Base-by-base conservation (phyloP, 306 rosid genomes). In the Senna siamea region DNA sequence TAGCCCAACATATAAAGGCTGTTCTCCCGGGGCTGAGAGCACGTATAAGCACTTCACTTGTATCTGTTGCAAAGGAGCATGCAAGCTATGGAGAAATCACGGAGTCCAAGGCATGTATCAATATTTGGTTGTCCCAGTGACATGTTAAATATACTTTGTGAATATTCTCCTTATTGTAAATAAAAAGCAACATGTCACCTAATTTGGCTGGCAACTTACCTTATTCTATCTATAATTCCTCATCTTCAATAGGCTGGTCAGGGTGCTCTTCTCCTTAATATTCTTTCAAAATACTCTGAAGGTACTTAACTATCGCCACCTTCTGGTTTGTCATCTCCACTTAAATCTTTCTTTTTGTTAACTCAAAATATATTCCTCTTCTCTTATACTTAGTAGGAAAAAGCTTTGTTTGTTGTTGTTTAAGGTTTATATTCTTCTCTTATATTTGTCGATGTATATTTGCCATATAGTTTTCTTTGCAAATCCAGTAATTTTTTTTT, bases 51-150 rank as follows among this genome's bases (percentile, higher is more conserved):
- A 78, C 89, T 69, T 86, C 93, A 23, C 74, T 95, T 46, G 90
- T 92, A 52, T 54, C 93, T 78, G 93, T 90, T 82, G 99, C 99
- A 23, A 95, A 95, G 89, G 98, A 95, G 84, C 96, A 90, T 56
- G 92, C 93, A 65, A 88, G 96, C 85, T 95, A 90, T 78, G 99
- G 99, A 55, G 99, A 92, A 77, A 90, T 95, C 83, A 87, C 96
- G 0, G 99, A 95, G 78, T 88, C 96, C 72, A 95, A 92, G 97
- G 99, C 80, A 80, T 75, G 81, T 80, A 57, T 64, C 58, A 32
- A 43, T 68, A 62, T 55, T 5, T 18, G 59, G 67, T 51, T 54
- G 7, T 10, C 44, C 56, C 32, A 47, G 11, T 64, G 75, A 48
- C 62, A 32, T 74, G 5, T 57, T 57, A 57, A 34, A 48, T 82